Evolutionary conservation across 306 rosid genomes (phyloP).

Genomic region (Castanea crenata): DNA sequence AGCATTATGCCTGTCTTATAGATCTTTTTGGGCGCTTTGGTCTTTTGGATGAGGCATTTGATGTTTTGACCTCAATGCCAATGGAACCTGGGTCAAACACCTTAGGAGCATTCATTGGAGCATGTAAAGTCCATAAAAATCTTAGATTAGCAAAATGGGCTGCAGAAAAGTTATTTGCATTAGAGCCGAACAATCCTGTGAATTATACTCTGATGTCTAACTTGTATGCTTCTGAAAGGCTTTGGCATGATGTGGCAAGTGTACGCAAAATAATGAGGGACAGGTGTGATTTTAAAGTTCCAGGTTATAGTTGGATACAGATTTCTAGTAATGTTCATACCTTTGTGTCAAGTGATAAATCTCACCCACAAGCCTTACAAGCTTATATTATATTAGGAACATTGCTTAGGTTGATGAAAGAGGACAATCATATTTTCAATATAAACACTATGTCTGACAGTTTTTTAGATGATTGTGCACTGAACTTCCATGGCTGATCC

Average conservation of each 20-base stretch:
- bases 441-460: background rate
- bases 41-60: constrained; percentile 61
- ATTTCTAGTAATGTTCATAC: constrained; percentile 40
- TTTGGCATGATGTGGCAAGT: constrained; percentile 61
- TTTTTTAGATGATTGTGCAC: constrained; percentile 1
- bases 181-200: constrained; percentile 53
- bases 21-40: constrained; percentile 79
- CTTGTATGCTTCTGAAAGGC: constrained; percentile 58
- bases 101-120: constrained; percentile 68
- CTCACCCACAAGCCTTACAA: constrained; percentile 43
- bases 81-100: constrained; percentile 45
- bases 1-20: constrained; percentile 58
- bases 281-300: constrained; percentile 38
- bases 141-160: constrained; percentile 55
- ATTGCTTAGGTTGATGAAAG: constrained; percentile 47
- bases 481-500: background rate
- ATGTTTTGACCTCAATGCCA: constrained; percentile 47
- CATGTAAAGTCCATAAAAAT: constrained; percentile 64
- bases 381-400: constrained; percentile 36
- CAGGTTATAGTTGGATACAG: constrained; percentile 79
- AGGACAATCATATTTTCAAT: constrained; percentile 2
- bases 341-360: constrained; percentile 53
- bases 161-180: constrained; percentile 48
- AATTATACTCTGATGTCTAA: constrained; percentile 62
- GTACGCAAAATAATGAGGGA: constrained; percentile 44